Evolutionary conservation across 192 early-diverging fungal species (phyloP), one percentile per base, ranked within the genome.

Genomic region (Glomus cerebriforme): DNA sequence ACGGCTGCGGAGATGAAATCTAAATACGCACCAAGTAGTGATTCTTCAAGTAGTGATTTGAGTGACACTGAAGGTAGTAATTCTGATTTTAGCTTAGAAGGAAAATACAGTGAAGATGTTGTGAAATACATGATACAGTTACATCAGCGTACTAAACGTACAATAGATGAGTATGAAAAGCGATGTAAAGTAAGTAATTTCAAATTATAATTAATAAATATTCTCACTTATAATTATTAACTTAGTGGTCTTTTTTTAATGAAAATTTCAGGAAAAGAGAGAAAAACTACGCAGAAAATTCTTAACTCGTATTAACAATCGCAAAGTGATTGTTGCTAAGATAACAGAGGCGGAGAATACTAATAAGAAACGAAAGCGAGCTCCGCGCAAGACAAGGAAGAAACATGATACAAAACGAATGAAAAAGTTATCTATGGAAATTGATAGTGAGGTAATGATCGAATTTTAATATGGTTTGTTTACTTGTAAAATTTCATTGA

Each of bases 91-190:
- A 58, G 26, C 17, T 26, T 59, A 27, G 66, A 82, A 10, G n/a
- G 76, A 43, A 65, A 59, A n/a, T 79, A 83, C 45, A 73, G 63
- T n/a, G 73, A 81, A 15, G 78, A 78, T 8, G 75, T 87, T 26
- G 78, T 85, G 0, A 75, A 85, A 47, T 87, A 84, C 58, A 87
- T 87, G 86, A 73, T 85, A 8, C 68, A 82, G 15, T 49, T 87
- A 12, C 80, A 84, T 63, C 75, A 78, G 26, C 72, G 86, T 43
- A 72, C 65, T 9, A 81, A 84, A 58, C 78, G 77, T 31, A 80
- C 80, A 7, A 77, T 87, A 35, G 82, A 82, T n/a, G 81, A 78
- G 12, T 85, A 84, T 32, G 78, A 87, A 49, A 75, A 81, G 31
- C 73, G 77, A 43, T 76, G 70, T n/a, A 47, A 68, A 72, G 83